These are phyloP conservation scores for Alternaria triticina DNA, from an alignment of 2,329 filamentous ascomycete species.

Conservation along the genomic window DNA sequence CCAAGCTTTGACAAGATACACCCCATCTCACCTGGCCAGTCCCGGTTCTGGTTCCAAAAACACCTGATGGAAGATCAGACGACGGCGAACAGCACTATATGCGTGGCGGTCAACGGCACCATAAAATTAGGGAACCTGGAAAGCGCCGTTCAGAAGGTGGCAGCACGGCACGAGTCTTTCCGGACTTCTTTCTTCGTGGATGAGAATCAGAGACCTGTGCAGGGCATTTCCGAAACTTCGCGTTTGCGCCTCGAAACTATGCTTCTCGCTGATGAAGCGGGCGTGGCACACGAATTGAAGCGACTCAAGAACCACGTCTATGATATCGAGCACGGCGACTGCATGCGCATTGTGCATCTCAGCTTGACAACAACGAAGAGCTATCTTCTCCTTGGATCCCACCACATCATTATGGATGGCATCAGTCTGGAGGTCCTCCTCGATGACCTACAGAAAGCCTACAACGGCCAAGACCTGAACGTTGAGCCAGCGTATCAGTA, in stretches of 20 bases:
- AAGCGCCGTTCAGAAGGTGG: conserved; percentile 43
- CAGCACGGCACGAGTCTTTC: background rate
- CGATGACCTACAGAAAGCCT: conserved; percentile 53
- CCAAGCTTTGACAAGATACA: conserved; percentile 13
- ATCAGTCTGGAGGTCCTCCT: conserved; percentile 54
- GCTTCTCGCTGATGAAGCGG: conserved; percentile 21
- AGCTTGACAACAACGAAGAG: conserved; percentile 42
- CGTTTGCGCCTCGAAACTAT: conserved; percentile 18
- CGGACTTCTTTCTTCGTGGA: background rate
- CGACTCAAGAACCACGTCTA: conserved; percentile 42
- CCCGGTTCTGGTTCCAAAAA: conserved; percentile 52
- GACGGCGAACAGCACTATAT: conserved; percentile 50
- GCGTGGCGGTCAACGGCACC: conserved; percentile 41
- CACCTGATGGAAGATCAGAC: conserved; percentile 46
- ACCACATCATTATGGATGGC: conserved; percentile 61
- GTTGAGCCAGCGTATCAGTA: background rate
- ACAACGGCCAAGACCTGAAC: conserved; percentile 40
- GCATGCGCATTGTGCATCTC: conserved; percentile 46
- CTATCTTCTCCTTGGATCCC: conserved; percentile 53
- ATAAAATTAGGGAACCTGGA: conserved; percentile 40
- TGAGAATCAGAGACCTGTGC: background rate
- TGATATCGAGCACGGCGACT: conserved; percentile 48
- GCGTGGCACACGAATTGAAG: conserved; percentile 21
- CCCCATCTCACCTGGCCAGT: conserved; percentile 51
- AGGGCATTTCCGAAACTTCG: background rate